phyloP scores from a whole-genome alignment of 73 alveolate species.

The Blepharisma japonicum region DNA sequence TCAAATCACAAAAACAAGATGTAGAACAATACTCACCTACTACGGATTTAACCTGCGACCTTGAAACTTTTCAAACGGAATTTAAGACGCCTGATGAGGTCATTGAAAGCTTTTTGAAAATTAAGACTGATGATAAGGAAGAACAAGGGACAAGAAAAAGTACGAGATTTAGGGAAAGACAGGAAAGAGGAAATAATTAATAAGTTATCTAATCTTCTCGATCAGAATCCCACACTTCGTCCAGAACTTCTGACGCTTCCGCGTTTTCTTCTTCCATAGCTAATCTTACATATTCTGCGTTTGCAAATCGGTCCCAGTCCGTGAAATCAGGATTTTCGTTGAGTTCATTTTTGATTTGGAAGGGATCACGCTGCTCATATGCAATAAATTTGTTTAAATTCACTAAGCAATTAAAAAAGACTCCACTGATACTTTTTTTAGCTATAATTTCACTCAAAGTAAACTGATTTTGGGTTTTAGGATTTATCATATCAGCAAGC shows the following conservation, averaged over 20 bases:
- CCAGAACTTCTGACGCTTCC: background rate
- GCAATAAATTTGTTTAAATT: slow-evolving; percentile 65
- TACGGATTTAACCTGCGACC: background rate
- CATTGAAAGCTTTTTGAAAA: slow-evolving; percentile 7
- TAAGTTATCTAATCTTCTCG: background rate
- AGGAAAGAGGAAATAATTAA: background rate
- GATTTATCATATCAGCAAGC: slow-evolving; percentile 83
- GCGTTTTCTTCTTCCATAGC: slow-evolving; percentile 96
- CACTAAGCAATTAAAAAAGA: slow-evolving; percentile 79
- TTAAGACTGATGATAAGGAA: slow-evolving; percentile 27
- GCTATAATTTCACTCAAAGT: slow-evolving; percentile 69
- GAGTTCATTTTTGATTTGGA: slow-evolving; percentile 58
- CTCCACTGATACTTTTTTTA: slow-evolving; percentile 69
- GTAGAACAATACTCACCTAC: slow-evolving; percentile 1
- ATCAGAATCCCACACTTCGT: slow-evolving; percentile 30
- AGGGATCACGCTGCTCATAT: slow-evolving; percentile 76
- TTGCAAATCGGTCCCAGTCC: slow-evolving; percentile 98
- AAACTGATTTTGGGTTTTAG: slow-evolving; percentile 82
- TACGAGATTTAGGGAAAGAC: slow-evolving; percentile 27
- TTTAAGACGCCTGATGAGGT: slow-evolving; percentile 12
- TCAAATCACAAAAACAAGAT: slow-evolving; percentile 13
- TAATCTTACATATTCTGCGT: slow-evolving; percentile 87
- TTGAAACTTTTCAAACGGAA: slow-evolving; percentile 7
- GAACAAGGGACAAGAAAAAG: slow-evolving; percentile 30
- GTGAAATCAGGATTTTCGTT: slow-evolving; percentile 89